Percentiles rank a stretch among this genome's conserved stretches.
These are phyloP conservation scores for Vigna mungo DNA, from an alignment of 306 rosid genomes.

Conservation along the genomic window DNA sequence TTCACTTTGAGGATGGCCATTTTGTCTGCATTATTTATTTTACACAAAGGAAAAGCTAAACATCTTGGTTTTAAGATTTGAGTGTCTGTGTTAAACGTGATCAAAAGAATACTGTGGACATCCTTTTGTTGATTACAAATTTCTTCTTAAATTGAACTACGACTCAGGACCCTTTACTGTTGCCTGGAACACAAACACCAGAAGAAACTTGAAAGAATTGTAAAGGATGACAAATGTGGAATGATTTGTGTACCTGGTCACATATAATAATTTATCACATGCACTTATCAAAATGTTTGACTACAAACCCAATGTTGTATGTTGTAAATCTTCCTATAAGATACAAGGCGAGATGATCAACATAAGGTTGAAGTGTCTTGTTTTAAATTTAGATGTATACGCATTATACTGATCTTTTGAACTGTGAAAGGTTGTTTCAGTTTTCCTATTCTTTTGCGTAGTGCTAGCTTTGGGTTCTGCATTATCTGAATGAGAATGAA, in stretches of 20 bases:
- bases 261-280: neutral
- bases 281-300: constrained; percentile 16
- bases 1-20: neutral
- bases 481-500: neutral
- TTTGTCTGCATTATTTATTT: constrained; percentile 4
- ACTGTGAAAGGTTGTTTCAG: neutral
- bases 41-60: neutral
- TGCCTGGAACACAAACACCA: constrained; percentile 4
- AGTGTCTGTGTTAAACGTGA: neutral
- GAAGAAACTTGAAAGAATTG: constrained; percentile 16
- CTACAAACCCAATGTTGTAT: constrained; percentile 2
- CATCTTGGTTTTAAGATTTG: constrained; percentile 4
- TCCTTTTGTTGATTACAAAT: neutral
- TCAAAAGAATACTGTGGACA: neutral
- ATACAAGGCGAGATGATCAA: neutral
- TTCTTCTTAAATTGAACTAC: neutral
- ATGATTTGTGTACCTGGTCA: neutral
- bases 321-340: constrained; percentile 1
- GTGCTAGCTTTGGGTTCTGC: constrained; percentile 33
- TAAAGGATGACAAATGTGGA: too few relatives aligned
- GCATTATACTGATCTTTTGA: neutral
- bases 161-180: neutral
- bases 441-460: neutral
- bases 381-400: neutral
- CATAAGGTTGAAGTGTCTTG: constrained; percentile 1